A percentile compares a stretch with the other conserved stretches of the same genome.
Conservation (phyloP, 768 basidiomycete genomes). For the Mycena floridula region DNA sequence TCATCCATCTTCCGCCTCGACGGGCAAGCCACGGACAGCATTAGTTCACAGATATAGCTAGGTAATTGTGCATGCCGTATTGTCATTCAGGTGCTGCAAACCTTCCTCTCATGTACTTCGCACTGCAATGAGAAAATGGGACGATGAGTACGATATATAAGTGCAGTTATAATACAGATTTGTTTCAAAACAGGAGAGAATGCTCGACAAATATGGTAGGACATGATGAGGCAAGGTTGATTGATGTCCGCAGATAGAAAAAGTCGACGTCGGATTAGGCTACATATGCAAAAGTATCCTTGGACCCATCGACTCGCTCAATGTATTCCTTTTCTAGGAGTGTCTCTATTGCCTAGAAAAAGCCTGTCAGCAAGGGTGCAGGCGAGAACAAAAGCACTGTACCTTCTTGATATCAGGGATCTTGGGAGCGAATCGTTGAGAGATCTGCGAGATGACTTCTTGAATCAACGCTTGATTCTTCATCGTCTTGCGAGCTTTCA, state of each 20-base stretch:
- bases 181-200: no score
- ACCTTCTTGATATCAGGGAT: conserved; percentile 97
- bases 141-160: no score
- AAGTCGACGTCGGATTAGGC: conserved; percentile 33
- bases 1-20: no score
- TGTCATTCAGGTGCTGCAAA: no score
- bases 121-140: no score
- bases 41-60: no score
- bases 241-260: background rate
- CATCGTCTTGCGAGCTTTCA: conserved; percentile 94
- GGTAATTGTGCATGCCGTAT: no score
- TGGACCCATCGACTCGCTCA: conserved; percentile 87
- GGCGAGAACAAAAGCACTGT: conserved; percentile 5
- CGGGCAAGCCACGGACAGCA: no score
- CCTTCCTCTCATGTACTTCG: no score
- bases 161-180: no score
- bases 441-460: conserved; percentile 87
- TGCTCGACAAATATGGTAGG: no score
- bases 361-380: conserved; percentile 8
- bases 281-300: conserved; percentile 81
- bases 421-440: conserved; percentile 85
- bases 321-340: conserved; percentile 97
- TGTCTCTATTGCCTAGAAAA: conserved; percentile 76
- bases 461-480: conserved; percentile 88
- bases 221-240: background rate